Evolutionary conservation across 2,329 filamentous ascomycete species (phyloP).

Genomic region (Cyphellophora europaea): DNA sequence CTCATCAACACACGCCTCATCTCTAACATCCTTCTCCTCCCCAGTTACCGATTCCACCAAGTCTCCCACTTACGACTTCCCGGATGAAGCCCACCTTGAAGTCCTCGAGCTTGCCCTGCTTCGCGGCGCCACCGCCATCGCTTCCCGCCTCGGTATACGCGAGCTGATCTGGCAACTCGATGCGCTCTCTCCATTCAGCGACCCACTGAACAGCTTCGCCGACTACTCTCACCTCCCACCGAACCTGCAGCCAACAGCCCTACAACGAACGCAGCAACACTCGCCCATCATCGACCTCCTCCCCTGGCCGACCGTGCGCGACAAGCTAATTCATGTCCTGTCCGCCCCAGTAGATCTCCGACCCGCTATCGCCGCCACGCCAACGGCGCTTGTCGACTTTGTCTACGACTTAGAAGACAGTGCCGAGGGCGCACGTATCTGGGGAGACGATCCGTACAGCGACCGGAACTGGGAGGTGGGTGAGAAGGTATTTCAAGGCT

Average conservation of each 20-base stretch:
- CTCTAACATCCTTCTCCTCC: conserved; percentile 6
- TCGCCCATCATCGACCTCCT: conserved; percentile 50
- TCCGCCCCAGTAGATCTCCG: conserved; percentile 39
- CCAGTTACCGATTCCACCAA: conserved; percentile 9
- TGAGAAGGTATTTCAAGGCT: conserved; percentile 47
- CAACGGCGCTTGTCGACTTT: conserved; percentile 41
- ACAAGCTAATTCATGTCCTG: conserved; percentile 45
- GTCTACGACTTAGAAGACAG: conserved; percentile 50
- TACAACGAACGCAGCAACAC: conserved; percentile 43
- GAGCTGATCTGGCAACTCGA: conserved; percentile 37
- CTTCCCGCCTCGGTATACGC: conserved; percentile 34
- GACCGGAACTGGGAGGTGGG: conserved; percentile 47
- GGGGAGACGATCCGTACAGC: conserved; percentile 41
- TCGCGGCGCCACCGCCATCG: conserved; percentile 38
- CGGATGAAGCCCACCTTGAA: conserved; percentile 41
- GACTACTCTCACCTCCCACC: conserved; percentile 30
- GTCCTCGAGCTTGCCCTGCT: conserved; percentile 41
- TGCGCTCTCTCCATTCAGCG: conserved; percentile 38
- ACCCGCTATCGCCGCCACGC: conserved; percentile 37
- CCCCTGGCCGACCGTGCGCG: conserved; percentile 47
- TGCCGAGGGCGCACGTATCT: conserved; percentile 43
- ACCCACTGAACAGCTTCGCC: conserved; percentile 18
- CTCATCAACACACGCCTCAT: background rate
- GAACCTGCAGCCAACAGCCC: conserved; percentile 42
- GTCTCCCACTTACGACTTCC: conserved; percentile 17